Evolutionary conservation across 176 grass and related monocot species (phyloP), one percentile per base, ranked within the genome.

Genomic region (Oryza meyeriana): DNA sequence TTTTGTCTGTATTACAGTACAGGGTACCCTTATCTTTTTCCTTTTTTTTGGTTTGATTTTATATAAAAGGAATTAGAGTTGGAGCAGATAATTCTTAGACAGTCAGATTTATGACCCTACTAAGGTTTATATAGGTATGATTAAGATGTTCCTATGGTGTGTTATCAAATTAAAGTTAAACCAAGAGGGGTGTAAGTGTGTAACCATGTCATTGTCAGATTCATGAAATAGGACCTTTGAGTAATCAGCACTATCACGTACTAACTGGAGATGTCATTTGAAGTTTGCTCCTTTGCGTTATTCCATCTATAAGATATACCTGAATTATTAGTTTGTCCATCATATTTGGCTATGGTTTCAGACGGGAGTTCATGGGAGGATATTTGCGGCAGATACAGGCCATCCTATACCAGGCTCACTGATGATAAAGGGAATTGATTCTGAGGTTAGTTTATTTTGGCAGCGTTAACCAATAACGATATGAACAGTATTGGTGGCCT

Each of bases 281-380:
- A 61, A 42, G 28, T 64, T 41, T n/a, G 5, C 67, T 59, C 14
- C 28, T 11, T 80, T 66, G 50, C 45, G 2, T 12, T 8, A 24
- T 47, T 74, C 28, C 40, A 12, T 36, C n/a, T 42, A 8, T n/a
- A 61, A 13, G 4, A 67, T 6, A 33, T 65, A n/a, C 35, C 28
- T 57, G 18, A 18, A 12, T 62, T 72, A 38, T 74, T 35, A 65
- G 33, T 44, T 61, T 72, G 65, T 67, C 47, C 4, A n/a, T 50
- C 57, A 70, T 58, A 81, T 80, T 77, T 87, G 16, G 73, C 71
- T 79, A 64, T 89, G 9, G 48, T 75, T 79, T 88, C 82, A 98
- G 95, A 87, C 86, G 79, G 92, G 95, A 45, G 70, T 98, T 93
- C 90, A 98, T 86, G 95, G 95, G 91, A 93, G 84, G 84, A 80